Evolutionary conservation across 2,329 filamentous ascomycete species (phyloP), one percentile per base, ranked within the genome.

Genomic region (Cadophora luteo-olivacea): DNA sequence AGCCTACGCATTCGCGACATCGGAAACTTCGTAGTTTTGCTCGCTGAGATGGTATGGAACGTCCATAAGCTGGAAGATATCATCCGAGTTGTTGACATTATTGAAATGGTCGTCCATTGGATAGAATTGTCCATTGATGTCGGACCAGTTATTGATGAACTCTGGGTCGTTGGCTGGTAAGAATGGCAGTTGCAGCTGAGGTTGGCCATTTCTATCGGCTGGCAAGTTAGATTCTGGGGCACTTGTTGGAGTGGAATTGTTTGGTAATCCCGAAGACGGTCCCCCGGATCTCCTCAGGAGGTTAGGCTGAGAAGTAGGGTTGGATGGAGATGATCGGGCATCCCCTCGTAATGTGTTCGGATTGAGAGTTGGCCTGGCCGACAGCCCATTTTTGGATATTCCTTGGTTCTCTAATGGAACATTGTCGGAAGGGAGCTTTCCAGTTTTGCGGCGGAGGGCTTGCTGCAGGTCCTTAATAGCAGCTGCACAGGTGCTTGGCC

Each of bases 401-500:
- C 29, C 22, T 36, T 29, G 38, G 8, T 58, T n/a, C 9, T 24
- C 49, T 38, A 11, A 38, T 8, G 25, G 16, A 4, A 1, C 7
- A 8, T 32, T 48, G 60, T 49, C 16, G 29, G 12, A 49, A 58
- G 9, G 29, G 24, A 24, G 29, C 57, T 48, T 12, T 49, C 16
- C 19, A 8, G 6, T 14, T 65, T 65, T 65, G 29, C 63, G 25
- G 54, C 38, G n/a, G 14, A 67, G 32, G 22, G 69, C 61, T 24
- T 66, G 33, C n/a, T 69, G 75, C 66, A 80, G 74, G 54, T 79
- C 77, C 63, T 72, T 75, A 54, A 80, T 78, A 14, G 78, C 79
- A 41, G 78, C 75, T 25, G 80, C 78, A 62, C 79, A 81, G 22
- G 79, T 79, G 38, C 77, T 75, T 8, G 79, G 78, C 79, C 79